These are phyloP conservation scores for Porogramme epimiltina DNA, from an alignment of 1,284 basidiomycete genomes.

Conservation along the genomic window DNA sequence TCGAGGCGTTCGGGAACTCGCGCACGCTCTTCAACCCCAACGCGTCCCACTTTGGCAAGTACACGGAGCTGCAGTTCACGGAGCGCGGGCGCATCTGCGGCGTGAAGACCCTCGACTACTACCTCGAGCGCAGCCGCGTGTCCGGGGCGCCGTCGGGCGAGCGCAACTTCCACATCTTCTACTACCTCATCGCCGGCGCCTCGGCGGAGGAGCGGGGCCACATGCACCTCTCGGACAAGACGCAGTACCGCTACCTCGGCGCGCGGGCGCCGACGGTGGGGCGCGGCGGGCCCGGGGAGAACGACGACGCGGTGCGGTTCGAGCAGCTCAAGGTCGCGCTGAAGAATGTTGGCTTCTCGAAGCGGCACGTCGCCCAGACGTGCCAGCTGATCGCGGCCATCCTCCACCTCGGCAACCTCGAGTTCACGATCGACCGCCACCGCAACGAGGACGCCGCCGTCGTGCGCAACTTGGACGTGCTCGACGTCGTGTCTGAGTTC, in stretches of 20 bases:
- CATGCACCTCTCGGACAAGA: constrained; percentile 80
- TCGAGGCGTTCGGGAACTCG: constrained; percentile 91
- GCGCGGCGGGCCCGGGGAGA: constrained; percentile 40
- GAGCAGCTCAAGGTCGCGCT: constrained; percentile 93
- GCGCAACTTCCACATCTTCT: constrained; percentile 97
- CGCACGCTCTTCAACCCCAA: constrained; percentile 90
- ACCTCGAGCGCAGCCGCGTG: constrained; percentile 88
- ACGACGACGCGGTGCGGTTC: constrained; percentile 83
- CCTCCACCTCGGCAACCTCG: constrained; percentile 93
- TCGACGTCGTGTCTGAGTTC: constrained; percentile 87
- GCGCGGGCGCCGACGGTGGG: constrained; percentile 49
- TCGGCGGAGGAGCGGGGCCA: constrained; percentile 86
- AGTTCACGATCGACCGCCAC: constrained; percentile 84
- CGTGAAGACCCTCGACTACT: constrained; percentile 96
- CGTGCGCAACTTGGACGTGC: constrained; percentile 79
- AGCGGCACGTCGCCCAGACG: constrained; percentile 90
- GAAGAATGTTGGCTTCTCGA: constrained; percentile 91
- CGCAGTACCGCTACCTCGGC: constrained; percentile 84
- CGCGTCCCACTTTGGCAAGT: constrained; percentile 90
- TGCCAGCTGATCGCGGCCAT: constrained; percentile 95
- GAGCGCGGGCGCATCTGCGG: constrained; percentile 89
- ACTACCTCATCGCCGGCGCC: constrained; percentile 92
- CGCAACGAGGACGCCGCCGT: constrained; percentile 89
- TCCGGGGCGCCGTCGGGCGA: constrained; percentile 82
- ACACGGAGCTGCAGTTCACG: constrained; percentile 92